These are phyloP conservation scores for Westerdykella ornata DNA, from an alignment of 2,329 filamentous ascomycete species.

Conservation along the genomic window DNA sequence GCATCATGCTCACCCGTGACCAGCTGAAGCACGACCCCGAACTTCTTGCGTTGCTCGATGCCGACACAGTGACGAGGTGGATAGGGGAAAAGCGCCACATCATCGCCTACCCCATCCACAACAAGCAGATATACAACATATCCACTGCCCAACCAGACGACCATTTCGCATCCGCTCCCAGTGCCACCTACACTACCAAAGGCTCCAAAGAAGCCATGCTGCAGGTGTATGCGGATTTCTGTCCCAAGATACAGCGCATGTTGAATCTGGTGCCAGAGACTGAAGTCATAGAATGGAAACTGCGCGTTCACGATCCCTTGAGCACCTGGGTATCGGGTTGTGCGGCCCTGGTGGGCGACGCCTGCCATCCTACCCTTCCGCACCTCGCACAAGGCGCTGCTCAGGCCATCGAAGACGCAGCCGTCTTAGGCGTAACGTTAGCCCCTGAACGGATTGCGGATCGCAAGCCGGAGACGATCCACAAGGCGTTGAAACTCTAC, in stretches of 20 bases:
- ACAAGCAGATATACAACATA: conserved; percentile 61
- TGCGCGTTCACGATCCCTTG: conserved; percentile 56
- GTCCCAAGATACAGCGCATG: conserved; percentile 55
- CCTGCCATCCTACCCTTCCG: conserved; percentile 57
- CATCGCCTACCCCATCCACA: conserved; percentile 68
- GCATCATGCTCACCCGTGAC: conserved; percentile 65
- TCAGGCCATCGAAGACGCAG: conserved; percentile 59
- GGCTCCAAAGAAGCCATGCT: conserved; percentile 57
- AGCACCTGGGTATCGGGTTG: conserved; percentile 54
- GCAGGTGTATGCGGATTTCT: conserved; percentile 54
- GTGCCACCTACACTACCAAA: conserved; percentile 57
- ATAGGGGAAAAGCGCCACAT: conserved; percentile 69
- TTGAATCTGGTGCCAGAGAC: conserved; percentile 56
- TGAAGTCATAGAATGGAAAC: conserved; percentile 62
- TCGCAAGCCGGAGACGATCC: conserved; percentile 40
- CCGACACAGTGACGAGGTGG: conserved; percentile 65
- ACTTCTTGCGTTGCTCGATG: conserved; percentile 59
- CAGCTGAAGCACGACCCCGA: conserved; percentile 63
- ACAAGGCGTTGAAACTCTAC: conserved; percentile 51
- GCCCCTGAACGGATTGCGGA: conserved; percentile 43
- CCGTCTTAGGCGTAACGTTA: conserved; percentile 50
- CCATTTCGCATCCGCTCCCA: conserved; percentile 52
- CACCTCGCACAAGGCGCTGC: conserved; percentile 60
- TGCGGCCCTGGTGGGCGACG: conserved; percentile 52
- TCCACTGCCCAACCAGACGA: conserved; percentile 56